Evolutionary conservation across 108 stramenopile genomes (phyloP), one percentile per base, ranked within the genome.

Genomic region (Aurantiochytrium sp.): DNA sequence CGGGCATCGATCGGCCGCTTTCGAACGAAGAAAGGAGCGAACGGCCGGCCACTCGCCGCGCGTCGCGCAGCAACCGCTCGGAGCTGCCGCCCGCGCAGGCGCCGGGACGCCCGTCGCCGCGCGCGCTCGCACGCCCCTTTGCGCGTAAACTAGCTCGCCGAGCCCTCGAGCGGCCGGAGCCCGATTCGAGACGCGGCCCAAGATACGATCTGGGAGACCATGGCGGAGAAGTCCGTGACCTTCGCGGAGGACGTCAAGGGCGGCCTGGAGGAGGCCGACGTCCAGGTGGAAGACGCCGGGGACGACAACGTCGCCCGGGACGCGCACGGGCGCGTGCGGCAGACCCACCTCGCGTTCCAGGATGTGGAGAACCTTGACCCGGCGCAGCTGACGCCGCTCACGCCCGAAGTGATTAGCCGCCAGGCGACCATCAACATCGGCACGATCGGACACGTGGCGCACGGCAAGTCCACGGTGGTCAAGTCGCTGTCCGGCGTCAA

Each of bases 341-440:
- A 81, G 85, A 54, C 52, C 4, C 85, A 50, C 17, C 86, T 87
- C 30, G 65, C 88, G 30, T 41, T 65, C 4, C 89, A 90, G 81
- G 41, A 89, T 39, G 42, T 90, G 52, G 41, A 48, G 19, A 86
- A 50, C 41, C 69, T 90, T 6, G 92, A 94, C 85, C 55, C 88
- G 15, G n/a, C 68, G n/a, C 30, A 15, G 15, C 92, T 94, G 45
- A 92, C 90, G 21, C 91, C 93, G n/a, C 69, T 91, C 22, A 92
- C 93, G 22, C 93, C 92, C 19, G 94, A 94, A 86, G 92, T 91
- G 55, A 99, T 99, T 89, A 95, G 94, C 87, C 96, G 98, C 68
- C 98, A 99, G 88, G 99, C 99, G 19, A 99, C 99, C 88, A 98
- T 99, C 89, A 99, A 99, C 92, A 96, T 99, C 55, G 99, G 99